Evolutionary conservation across 805 yeast genomes (phyloP), one percentile per base, ranked within the genome.

Genomic region (Lachancea quebecensis): DNA sequence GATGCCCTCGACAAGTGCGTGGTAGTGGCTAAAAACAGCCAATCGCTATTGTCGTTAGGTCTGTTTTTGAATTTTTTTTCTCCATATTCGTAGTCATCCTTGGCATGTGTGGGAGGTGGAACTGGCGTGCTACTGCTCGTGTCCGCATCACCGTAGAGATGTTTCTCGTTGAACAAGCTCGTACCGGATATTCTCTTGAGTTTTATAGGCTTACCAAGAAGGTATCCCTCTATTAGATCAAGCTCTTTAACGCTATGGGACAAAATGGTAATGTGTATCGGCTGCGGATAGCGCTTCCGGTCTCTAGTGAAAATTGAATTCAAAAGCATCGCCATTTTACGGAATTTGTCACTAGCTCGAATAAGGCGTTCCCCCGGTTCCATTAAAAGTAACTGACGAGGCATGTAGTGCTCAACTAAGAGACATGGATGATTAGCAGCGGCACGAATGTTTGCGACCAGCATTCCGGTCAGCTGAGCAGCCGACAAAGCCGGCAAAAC

Each of bases 381-480:
- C 80, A 79, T 76, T 33, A 82, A 65, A 12, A 85, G 59, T 50
- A 84, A 65, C 45, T 81, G 82, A 52, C 79, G 78, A 7, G 93
- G 89, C 60, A 84, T 79, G 54, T 78, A 85, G 60, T 85, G 93
- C 52, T 83, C 85, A 28, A 85, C 90, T 36, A 85, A 59, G 34
- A 85, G 64, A 35, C 82, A 78, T 2, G 91, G 87, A 61, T 85
- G 90, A 53, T 75, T 79, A 2, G 75, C 67, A 0, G 81, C 64
- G n/a, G 73, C 71, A 32, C 68, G 56, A 4, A 81, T 57, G 52
- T 75, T 79, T 6, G 55, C 50, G 37, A 58, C 56, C 4, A 62
- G 52, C 47, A 62, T 44, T 35, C 56, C 57, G 15, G 54, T 57
- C 46, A 62, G 41, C 45, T 62, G 66, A 21, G 16, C n/a, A 10